Conservation (phyloP, 495 filamentous ascomycete species). For the Penicillium atrosanguineum region DNA sequence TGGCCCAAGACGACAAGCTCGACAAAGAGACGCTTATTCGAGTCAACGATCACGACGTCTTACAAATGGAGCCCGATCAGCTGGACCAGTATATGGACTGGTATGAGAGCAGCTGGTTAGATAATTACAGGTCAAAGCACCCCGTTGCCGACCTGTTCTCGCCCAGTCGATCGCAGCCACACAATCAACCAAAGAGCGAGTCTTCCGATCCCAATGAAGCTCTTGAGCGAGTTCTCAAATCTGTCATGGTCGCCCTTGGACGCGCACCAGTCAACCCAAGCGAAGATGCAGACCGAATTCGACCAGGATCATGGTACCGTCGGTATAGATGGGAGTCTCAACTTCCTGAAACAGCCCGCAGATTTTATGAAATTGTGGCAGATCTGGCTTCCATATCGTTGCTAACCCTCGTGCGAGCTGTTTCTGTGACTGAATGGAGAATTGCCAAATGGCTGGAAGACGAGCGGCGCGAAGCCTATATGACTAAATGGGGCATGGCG, state of each 20-base stretch:
- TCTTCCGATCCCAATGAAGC: constrained; percentile 25
- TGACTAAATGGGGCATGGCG: constrained; percentile 5
- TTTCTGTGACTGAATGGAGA: constrained; percentile 45
- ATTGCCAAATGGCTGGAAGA: constrained; percentile 42
- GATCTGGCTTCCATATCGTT: constrained; percentile 45
- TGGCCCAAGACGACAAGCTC: constrained; percentile 19
- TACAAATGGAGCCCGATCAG: constrained; percentile 63
- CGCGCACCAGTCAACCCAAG: constrained; percentile 27
- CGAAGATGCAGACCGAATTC: constrained; percentile 28
- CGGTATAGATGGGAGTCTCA: constrained; percentile 57
- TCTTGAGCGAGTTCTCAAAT: constrained; percentile 32
- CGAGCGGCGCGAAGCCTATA: constrained; percentile 29
- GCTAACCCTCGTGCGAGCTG: constrained; percentile 45
- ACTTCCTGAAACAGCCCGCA: constrained; percentile 50
- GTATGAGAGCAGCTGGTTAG: constrained; percentile 75
- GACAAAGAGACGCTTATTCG: constrained; percentile 44
- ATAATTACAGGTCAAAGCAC: constrained; percentile 28
- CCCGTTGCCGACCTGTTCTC: constrained; percentile 55
- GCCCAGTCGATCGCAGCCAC: constrained; percentile 20
- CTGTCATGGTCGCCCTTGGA: constrained; percentile 37
- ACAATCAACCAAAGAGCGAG: constrained; percentile 7
- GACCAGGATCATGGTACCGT: constrained; percentile 56
- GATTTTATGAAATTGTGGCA: constrained; percentile 57
- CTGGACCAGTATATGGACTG: constrained; percentile 85
- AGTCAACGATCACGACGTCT: constrained; percentile 64